Percentiles rank a stretch among this genome's conserved stretches.
Conservation (phyloP, 345 rosid species). For the Eucalyptus pumila region DNA sequence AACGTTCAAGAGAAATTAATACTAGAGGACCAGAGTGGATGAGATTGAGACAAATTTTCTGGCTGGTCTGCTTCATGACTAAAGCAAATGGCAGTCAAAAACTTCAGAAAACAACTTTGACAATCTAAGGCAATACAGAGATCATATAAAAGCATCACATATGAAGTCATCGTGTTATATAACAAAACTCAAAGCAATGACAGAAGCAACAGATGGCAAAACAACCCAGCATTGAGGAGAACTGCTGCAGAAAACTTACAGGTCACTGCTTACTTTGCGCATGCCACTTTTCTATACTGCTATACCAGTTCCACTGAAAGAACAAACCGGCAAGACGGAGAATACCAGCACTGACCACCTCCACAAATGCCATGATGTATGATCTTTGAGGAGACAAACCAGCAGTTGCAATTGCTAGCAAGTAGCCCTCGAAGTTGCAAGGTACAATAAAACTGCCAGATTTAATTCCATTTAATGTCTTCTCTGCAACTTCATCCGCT, state of each 20-base stretch:
- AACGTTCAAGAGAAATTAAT: not conserved
- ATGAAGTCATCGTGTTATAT: not conserved
- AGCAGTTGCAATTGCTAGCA: conserved; percentile 52
- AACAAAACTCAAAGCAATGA: not conserved
- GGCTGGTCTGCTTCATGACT: not conserved
- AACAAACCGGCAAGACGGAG: conserved; percentile 38
- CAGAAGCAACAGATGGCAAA: not conserved
- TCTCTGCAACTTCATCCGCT: conserved; percentile 73
- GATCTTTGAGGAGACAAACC: conserved; percentile 83
- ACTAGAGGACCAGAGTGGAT: not conserved
- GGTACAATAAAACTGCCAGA: conserved; percentile 51
- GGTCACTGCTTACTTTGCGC: conserved; percentile 5
- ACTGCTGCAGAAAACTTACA: not conserved
- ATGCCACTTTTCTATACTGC: conserved; percentile 43
- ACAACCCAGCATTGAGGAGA: not conserved
- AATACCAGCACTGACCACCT: conserved; percentile 47
- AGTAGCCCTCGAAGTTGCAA: conserved; percentile 65
- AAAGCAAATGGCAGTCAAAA: not conserved
- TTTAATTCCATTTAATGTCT: conserved; percentile 56
- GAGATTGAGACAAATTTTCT: not conserved
- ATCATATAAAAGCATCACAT: not conserved
- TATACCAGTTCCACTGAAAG: conserved; percentile 78
- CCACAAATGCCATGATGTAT: conserved; percentile 57
- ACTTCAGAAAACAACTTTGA: not conserved
- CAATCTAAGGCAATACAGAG: not conserved